Conservation (phyloP, 1,284 basidiomycete genomes). For the Coriolopsis trogii region DNA sequence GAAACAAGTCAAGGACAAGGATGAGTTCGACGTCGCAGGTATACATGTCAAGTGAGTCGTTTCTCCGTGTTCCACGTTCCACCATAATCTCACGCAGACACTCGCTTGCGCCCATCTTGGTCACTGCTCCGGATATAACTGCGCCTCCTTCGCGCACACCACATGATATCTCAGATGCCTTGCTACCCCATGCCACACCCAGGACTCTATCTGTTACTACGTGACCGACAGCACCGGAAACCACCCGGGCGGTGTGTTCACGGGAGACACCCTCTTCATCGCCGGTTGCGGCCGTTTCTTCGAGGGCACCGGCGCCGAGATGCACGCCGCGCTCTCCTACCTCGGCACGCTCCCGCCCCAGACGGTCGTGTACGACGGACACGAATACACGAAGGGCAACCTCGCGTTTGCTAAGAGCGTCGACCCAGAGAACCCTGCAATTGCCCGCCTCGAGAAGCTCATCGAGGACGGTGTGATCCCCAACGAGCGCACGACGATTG, state of each 20-base stretch:
- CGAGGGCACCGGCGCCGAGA: constrained; percentile 86
- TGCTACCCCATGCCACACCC: constrained; percentile 95
- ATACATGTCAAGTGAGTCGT: constrained; percentile 69
- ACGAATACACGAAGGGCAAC: constrained; percentile 86
- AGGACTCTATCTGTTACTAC: constrained; percentile 94
- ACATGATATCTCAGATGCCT: constrained; percentile 59
- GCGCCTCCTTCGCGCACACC: neutral
- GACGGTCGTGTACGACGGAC: constrained; percentile 89
- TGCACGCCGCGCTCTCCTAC: constrained; percentile 81
- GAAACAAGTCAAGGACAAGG: constrained; percentile 76
- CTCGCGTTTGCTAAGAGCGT: constrained; percentile 66
- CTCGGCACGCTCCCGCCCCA: constrained; percentile 77
- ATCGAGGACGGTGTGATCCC: constrained; percentile 58
- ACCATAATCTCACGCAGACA: too few species aligned
- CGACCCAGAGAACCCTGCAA: constrained; percentile 64
- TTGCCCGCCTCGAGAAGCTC: constrained; percentile 58
- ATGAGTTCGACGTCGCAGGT: constrained; percentile 72
- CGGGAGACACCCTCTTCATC: constrained; percentile 95
- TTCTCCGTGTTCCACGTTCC: too few species aligned
- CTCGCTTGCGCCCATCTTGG: neutral
- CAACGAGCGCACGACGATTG: constrained; percentile 82
- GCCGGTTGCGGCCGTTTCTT: constrained; percentile 98
- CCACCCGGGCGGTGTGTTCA: constrained; percentile 84
- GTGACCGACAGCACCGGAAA: constrained; percentile 57
- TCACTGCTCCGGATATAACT: neutral